Base-by-base conservation (phyloP, 345 rosid genomes). In the Populus ilicifolia region DNA sequence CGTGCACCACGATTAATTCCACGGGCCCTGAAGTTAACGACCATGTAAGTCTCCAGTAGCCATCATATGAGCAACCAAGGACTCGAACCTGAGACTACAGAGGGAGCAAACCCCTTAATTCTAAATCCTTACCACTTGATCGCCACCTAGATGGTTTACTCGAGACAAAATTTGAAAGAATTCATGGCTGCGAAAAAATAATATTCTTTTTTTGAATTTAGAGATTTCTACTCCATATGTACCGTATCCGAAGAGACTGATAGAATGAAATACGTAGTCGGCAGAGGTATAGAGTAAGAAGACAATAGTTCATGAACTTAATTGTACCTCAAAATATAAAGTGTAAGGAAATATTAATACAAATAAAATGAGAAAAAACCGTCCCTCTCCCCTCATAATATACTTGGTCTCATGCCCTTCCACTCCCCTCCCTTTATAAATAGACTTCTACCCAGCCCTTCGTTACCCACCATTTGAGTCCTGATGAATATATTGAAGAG, bases 341-440 rank as follows among this genome's bases (percentile, higher is more conserved):
- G 20, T 52, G 21, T 20, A 52, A 52, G 59, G 21, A 20, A 63
- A 25, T 65, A 65, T 8, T 2, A 16, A 11, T 29, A 12, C 4
- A 54, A 18, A 10, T 18, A 33, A 69, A 46, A 44, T 25, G 35
- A 46, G 7, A 27, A 27, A 36, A 69, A 64, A 69, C 78, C 78
- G 80, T 25, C 78, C 46, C 67, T 62, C 71, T 62, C 80, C 82
- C 68, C 82, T 13, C 20, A 78, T 25, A 44, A 3, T 44, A 56
- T 56, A 59, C 68, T 61, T 59, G 64, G 64, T 59, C 64, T 16
- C 16, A 65, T 65, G 39, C 39, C 7, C 38, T 2, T 12, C 38
- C 75, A 72, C 74, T 23, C 73, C 71, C 56, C 66, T 27, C 61
- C 77, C 67, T 59, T 54, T 84, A 86, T 86, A 86, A 84, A 84